A percentile compares a stretch with the other conserved stretches of the same genome.
Conservation (phyloP, 495 filamentous ascomycete species). For the Mytilinidion resinicola region DNA sequence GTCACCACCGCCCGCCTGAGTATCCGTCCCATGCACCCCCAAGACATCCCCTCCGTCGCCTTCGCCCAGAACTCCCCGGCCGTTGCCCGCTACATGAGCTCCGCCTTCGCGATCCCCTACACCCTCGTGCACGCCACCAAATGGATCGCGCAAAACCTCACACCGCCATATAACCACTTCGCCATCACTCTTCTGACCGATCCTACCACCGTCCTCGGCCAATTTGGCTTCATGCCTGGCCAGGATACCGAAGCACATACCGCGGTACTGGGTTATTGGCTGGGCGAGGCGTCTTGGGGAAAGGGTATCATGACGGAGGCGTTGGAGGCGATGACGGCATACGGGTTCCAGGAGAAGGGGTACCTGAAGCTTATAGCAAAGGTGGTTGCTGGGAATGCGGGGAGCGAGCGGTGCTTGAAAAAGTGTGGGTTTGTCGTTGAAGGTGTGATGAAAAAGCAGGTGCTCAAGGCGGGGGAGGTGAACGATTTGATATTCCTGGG, state of each 20-base stretch:
- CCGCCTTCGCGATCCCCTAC: slow-evolving; percentile 32
- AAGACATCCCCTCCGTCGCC: slow-evolving; percentile 22
- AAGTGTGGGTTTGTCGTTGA: slow-evolving; percentile 31
- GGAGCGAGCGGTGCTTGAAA: slow-evolving; percentile 25
- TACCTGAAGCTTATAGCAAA: slow-evolving; percentile 20
- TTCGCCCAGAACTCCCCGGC: slow-evolving; percentile 22
- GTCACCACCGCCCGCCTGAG: slow-evolving; percentile 17
- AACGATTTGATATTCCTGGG: slow-evolving; percentile 20
- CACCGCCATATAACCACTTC: slow-evolving; percentile 14
- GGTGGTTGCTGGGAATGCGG: slow-evolving; percentile 25
- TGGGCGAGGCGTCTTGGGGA: slow-evolving; percentile 31
- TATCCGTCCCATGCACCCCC: slow-evolving; percentile 25
- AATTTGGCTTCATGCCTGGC: slow-evolving; percentile 30
- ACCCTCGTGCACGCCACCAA: slow-evolving; percentile 22
- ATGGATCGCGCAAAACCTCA: slow-evolving; percentile 26
- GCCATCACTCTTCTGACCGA: slow-evolving; percentile 11
- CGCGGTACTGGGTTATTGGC: slow-evolving; percentile 35
- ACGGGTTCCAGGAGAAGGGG: slow-evolving; percentile 18
- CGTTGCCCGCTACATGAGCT: slow-evolving; percentile 29
- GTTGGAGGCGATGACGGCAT: slow-evolving; percentile 25
- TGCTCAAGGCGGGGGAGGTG: slow-evolving; percentile 29
- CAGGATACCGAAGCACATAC: slow-evolving; percentile 27
- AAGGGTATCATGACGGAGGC: slow-evolving; percentile 27
- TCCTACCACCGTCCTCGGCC: slow-evolving; percentile 26
- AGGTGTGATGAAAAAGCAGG: slow-evolving; percentile 23